Evolutionary conservation across 1,284 basidiomycete genomes (phyloP), one percentile per base, ranked within the genome.

Genomic region (Coniferiporia sulphurascens): DNA sequence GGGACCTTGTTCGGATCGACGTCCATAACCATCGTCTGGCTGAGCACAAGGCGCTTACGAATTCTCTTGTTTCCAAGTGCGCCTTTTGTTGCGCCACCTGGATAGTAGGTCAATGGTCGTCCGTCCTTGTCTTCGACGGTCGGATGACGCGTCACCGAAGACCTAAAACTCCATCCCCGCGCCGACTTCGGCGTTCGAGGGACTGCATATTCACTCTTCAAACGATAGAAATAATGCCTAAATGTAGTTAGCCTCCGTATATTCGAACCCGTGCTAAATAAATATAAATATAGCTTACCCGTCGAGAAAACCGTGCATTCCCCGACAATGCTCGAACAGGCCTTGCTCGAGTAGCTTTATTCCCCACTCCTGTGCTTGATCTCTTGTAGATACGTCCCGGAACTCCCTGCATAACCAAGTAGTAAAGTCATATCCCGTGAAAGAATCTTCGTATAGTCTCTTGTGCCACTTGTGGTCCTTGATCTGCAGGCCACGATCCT

Each of bases 381-480:
- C 84, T 57, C 90, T 77, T 4, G 86, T 88, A 4, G 87, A 85
- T 2, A 95, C 83, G 68, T 95, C 93, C 38, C 86, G 80, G 69
- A 94, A 95, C 67, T 93, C 91, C 44, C 88, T 81, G 32, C 90
- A 84, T 17, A 95, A 76, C 93, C 93, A 97, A 1, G 86, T 87
- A 38, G 93, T 87, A 65, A 96, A 85, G 54, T 94, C 90, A 60
- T 85, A 85, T 0, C 93, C 93, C 10, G 86, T 91, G 70, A 97
- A 96, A 3, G 89, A 87, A 65, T 93, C 86, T 1, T 81, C 77
- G 66, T 91, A 91, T 48, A 78, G 78, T 15, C 71, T 74, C 13
- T 77, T 75, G 69, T 92, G 89, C 90, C 91, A 93, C 48, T 81
- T 82, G 64, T 89, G 81, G 61, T 87, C 79, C 68, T 89, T 90